Evolutionary conservation across 257 asterid species (phyloP), one percentile per base, ranked within the genome.

Genomic region (Ophiorrhiza pumila): DNA sequence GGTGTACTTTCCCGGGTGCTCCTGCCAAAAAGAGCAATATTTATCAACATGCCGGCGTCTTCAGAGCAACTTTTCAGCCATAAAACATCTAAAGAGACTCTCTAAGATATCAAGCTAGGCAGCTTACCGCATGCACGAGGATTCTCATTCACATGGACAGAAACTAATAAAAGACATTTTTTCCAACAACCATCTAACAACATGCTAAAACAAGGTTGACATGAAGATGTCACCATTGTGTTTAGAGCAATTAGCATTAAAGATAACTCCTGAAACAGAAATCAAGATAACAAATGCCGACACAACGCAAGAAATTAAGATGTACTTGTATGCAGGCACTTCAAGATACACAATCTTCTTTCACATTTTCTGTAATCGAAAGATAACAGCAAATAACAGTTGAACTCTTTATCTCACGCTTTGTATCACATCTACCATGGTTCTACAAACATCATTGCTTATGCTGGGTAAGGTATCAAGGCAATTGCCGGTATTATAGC

Each of bases 1-100:
- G 95, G 95, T 11, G 93, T 88, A 77, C 85, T 89, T 79, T 89
- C 95, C 66, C 96, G 81, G 60, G 91, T 83, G 76, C 87, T 73
- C 86, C 93, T 86, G 86, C 70, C 11, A 46, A 61, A 60, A 12
- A 45, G 22, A 1, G 10, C n/a, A 29, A 32, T n/a, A 72, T 49
- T n/a, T 5, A 60, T 45, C 43, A 72, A 61, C 55, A 58, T 25
- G 20, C 59, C 10, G 3, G 5, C 0, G 17, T 18, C 23, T 10
- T 10, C 3, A 22, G 49, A 69, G 14, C 37, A 49, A n/a, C 22
- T 52, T 10, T 35, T 39, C 18, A 47, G 45, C 45, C 18, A 0
- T 0, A 68, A 9, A 55, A 11, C 18, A 27, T 25, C 17, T 25
- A 45, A 46, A 27, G 61, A 15, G 42, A 57, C 23, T 9, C 32